Evolutionary conservation across 176 grass and related monocot genomes (phyloP), one percentile per base, ranked within the genome.

Genomic region (Hordeum vulgare): DNA sequence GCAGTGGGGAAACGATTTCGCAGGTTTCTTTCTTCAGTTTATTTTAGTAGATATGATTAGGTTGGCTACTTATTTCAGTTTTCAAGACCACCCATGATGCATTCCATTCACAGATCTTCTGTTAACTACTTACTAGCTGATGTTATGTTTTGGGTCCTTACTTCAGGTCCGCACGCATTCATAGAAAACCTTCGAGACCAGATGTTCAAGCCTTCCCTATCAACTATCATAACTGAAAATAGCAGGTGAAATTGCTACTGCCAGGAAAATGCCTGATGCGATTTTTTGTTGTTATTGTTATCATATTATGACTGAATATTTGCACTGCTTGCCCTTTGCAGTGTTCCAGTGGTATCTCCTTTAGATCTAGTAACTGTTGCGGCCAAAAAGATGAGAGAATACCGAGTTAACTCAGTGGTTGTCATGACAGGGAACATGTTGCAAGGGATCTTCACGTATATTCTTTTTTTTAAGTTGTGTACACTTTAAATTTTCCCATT

Each of bases 131-230:
- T 71, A 37, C 13, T 26, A 76, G 68, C 1, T 45, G 61, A 86
- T 69, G 2, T 26, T 49, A 34, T 49, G 41, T 73, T 85, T 70
- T 86, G 0, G 13, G 25, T 39, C 7, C 24, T 86, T 59, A 41
- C n/a, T 61, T 77, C 81, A 83, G 92, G 88, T 62, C 89, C 81
- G 66, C 88, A 98, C 74, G 35, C 80, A 49, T 91, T 98, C 40
- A 90, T 98, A 64, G 90, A 95, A 91, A 91, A 77, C 86, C 91
- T 98, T 31, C 85, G 90, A 87, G 90, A 95, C 57, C 85, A 64
- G 27, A 88, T 98, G 90, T 95, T 98, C 67, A 95, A 88, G 74
- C 95, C 92, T 86, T 91, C 95, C 26, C 76, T 98, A 49, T 95
- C 95, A 85, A 93, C 89, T 77, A 77, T 98, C 27, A 91, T 98